Percentiles rank a stretch among this genome's conserved stretches.
These are phyloP conservation scores for Microascus cirrosus DNA, from an alignment of 2,329 filamentous ascomycete species.

Conservation along the genomic window DNA sequence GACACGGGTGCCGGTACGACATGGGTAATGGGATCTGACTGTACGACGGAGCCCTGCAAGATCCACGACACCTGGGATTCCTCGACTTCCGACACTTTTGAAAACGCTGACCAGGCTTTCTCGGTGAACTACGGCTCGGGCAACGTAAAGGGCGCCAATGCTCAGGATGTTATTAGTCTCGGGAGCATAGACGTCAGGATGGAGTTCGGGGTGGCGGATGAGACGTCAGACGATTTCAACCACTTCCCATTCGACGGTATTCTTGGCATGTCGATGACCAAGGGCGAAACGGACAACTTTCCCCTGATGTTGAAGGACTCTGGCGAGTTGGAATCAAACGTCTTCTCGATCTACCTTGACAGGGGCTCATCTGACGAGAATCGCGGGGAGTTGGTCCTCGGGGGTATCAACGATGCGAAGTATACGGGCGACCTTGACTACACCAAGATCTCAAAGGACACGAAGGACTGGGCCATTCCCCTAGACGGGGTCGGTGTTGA, in stretches of 20 bases:
- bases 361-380: slow-evolving; percentile 54
- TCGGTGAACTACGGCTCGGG: slow-evolving; percentile 69
- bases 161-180: slow-evolving; percentile 55
- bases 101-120: slow-evolving; percentile 43
- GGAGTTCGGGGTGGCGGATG: slow-evolving; percentile 61
- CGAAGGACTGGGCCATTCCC: slow-evolving; percentile 61
- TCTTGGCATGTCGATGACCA: slow-evolving; percentile 60
- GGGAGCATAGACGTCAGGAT: slow-evolving; percentile 53
- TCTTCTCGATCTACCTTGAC: slow-evolving; percentile 62
- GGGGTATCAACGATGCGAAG: slow-evolving; percentile 53
- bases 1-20: slow-evolving; percentile 62
- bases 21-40: slow-evolving; percentile 71
- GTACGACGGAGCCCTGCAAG: slow-evolving; percentile 53
- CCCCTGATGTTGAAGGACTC: slow-evolving; percentile 48
- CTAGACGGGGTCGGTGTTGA: slow-evolving; percentile 55
- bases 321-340: slow-evolving; percentile 46
- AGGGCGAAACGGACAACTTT: slow-evolving; percentile 52
- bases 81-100: slow-evolving; percentile 52
- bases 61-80: slow-evolving; percentile 61
- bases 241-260: slow-evolving; percentile 83
- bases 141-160: slow-evolving; percentile 54
- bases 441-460: slow-evolving; percentile 35
- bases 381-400: slow-evolving; percentile 70
- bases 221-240: slow-evolving; percentile 62
- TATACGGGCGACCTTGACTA: slow-evolving; percentile 62